Conservation (phyloP, 1,139 yeast species). For the Hemisphaericaspora xylofermentans region DNA sequence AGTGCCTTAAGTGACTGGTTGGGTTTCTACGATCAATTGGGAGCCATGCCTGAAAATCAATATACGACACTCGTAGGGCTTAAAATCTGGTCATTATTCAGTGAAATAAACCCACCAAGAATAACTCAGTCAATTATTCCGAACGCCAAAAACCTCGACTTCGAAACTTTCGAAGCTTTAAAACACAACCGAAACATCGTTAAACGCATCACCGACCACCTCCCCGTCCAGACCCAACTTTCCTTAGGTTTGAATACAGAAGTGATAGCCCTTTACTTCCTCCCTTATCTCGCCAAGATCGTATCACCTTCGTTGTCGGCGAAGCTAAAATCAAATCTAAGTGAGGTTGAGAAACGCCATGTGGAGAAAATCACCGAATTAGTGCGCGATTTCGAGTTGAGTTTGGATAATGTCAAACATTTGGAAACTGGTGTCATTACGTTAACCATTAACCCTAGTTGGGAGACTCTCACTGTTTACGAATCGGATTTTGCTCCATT, state of each 20-base stretch:
- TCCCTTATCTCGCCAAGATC: slow-evolving; percentile 50
- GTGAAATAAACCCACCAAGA: slow-evolving; percentile 51
- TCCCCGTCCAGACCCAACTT: slow-evolving; percentile 29
- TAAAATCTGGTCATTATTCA: slow-evolving; percentile 65
- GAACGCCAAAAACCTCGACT: slow-evolving; percentile 43
- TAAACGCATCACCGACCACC: slow-evolving; percentile 23
- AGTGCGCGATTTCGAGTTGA: slow-evolving; percentile 27
- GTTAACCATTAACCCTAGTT: slow-evolving; percentile 35
- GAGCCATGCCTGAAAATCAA: slow-evolving; percentile 44
- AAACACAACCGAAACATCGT: slow-evolving; percentile 30
- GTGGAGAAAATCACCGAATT: slow-evolving; percentile 31
- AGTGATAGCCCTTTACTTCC: slow-evolving; percentile 26
- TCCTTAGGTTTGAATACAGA: slow-evolving; percentile 33
- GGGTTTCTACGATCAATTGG: slow-evolving; percentile 58
- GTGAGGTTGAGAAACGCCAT: slow-evolving; percentile 23
- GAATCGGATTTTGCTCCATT: slow-evolving; percentile 23
- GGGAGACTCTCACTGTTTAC: slow-evolving; percentile 34
- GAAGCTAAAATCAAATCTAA: slow-evolving; percentile 26
- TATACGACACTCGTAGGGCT: slow-evolving; percentile 61
- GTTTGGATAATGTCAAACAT: slow-evolving; percentile 35
- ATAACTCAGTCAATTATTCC: slow-evolving; percentile 30
- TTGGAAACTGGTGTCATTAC: slow-evolving; percentile 30
- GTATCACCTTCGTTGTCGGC: slow-evolving; percentile 42
- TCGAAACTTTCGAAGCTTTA: slow-evolving; percentile 36
- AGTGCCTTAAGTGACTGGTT: slow-evolving; percentile 75